Evolutionary conservation across 2,329 filamentous ascomycete genomes (phyloP), one percentile per base, ranked within the genome.

Genomic region (Paraconiothyrium brasiliense): DNA sequence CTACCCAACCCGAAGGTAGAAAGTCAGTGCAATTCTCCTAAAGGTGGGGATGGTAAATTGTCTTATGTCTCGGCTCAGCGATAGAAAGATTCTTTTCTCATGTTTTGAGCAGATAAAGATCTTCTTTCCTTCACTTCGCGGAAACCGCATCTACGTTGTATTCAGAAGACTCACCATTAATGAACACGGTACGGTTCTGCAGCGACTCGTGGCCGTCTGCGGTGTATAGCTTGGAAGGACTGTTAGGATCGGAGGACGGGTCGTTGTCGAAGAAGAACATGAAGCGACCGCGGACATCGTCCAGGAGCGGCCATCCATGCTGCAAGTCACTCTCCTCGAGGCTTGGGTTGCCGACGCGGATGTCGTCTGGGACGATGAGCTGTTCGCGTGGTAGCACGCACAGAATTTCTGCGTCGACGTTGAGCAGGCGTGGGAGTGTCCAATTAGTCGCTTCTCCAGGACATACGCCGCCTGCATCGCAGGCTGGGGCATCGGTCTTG

Each of bases 241-340:
- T 37, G 65, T 72, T 20, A 76, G 70, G 16, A 67, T 65, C 20
- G 52, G 61, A 2, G 67, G 65, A 37, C 78, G 80, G 80, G 32
- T 81, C 80, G 66, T 85, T 84, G 69, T 85, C 84, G 74, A 85
- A 84, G 64, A 81, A 79, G 75, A 85, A 85, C 61, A 84, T 76
- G 67, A 85, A 78, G 34, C 80, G 78, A 4, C 83, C 83, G 11
- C 82, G 72, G 0, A 80, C 78, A 2, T 78, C 76, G 2, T 81
- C 76, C 2, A 85, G 74, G 13, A 78, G 78, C 0, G 83, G 83
- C 83, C 83, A 85, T n/a, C 84, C 83, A 57, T 80, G 59, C 50
- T 73, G 62, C n/a, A 85, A 71, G 1, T 85, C 73, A 4, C 79
- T 80, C 61, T 82, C 64, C 65, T 85, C 83, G 13, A 85, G 78